Evolutionary conservation across 1,284 basidiomycete genomes (phyloP).

Genomic region (Albatrellus sp.): DNA sequence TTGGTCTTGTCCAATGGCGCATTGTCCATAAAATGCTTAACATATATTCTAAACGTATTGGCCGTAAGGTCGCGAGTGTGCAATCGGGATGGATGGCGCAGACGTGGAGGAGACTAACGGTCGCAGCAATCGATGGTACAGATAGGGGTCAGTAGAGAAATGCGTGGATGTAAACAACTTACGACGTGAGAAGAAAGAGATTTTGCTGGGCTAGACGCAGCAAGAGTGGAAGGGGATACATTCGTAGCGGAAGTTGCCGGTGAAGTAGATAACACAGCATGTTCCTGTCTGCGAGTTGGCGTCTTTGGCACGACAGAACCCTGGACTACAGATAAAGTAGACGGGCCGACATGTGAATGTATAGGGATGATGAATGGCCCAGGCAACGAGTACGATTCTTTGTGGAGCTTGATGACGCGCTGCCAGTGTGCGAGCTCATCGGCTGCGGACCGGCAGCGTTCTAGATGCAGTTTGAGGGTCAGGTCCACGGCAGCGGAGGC

Average conservation of each 20-base stretch:
- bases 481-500: too few species aligned
- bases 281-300: too few species aligned
- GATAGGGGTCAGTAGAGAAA: neutral
- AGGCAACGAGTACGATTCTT: constrained; percentile 31
- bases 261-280: neutral
- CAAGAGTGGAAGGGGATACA: constrained; percentile 6
- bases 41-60: constrained; percentile 58
- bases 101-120: constrained; percentile 29
- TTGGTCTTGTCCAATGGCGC: constrained; percentile 11
- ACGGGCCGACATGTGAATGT: neutral
- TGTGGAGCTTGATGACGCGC: constrained; percentile 39
- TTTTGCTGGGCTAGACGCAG: constrained; percentile 8
- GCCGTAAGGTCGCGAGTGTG: constrained; percentile 50
- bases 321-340: neutral
- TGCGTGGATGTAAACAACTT: constrained; percentile 2
- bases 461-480: constrained; percentile 15
- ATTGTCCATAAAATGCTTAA: constrained; percentile 68
- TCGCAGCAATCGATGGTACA: neutral
- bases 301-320: too few species aligned
- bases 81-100: constrained; percentile 59
- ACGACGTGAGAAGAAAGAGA: constrained; percentile 10
- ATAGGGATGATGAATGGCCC: constrained; percentile 36
- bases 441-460: constrained; percentile 33
- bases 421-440: constrained; percentile 53
- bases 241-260: neutral